Conservation (phyloP, 257 asterid genomes). For the Plectranthus barbatus region DNA sequence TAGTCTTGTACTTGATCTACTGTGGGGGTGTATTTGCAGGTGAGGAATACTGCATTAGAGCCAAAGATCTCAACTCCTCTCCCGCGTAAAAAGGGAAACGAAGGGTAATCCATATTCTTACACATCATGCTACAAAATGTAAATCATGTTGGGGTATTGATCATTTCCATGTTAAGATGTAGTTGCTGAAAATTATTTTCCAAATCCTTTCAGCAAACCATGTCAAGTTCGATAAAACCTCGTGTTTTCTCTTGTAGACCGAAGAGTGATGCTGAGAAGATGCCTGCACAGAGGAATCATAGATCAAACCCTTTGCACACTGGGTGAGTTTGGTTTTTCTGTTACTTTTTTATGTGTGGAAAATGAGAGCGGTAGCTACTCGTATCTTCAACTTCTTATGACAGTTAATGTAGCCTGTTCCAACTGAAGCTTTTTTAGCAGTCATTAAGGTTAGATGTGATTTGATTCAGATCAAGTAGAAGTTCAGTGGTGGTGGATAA, state of each 20-base stretch:
- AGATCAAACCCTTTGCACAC: constrained; percentile 26
- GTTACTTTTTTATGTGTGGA: neutral
- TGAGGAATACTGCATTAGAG: constrained; percentile 23
- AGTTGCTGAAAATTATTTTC: neutral
- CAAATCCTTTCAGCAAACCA: too few relatives aligned
- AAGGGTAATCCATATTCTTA: constrained; percentile 37
- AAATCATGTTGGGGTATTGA: too few relatives aligned
- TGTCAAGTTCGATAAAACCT: neutral
- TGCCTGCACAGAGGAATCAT: constrained; percentile 26
- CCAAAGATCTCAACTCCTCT: constrained; percentile 31
- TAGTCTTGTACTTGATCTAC: too few relatives aligned
- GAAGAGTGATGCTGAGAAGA: constrained; percentile 33
- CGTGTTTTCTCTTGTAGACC: constrained; percentile 21
- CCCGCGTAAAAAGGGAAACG: constrained; percentile 37
- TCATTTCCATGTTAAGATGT: neutral
- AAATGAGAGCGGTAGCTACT: neutral
- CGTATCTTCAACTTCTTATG: neutral
- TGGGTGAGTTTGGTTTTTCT: constrained; percentile 23
- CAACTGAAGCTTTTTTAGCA: neutral
- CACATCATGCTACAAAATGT: neutral
- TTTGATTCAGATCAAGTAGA: constrained; percentile 25
- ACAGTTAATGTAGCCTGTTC: neutral
- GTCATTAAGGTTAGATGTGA: too few relatives aligned
- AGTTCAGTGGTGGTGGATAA: constrained; percentile 29
- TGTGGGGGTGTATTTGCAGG: too few relatives aligned